A percentile compares a stretch with the other conserved stretches of the same genome.
These are phyloP conservation scores for Wallacemonas collosoma DNA, from an alignment of 208 protist genomes.

Conservation along the genomic window DNA sequence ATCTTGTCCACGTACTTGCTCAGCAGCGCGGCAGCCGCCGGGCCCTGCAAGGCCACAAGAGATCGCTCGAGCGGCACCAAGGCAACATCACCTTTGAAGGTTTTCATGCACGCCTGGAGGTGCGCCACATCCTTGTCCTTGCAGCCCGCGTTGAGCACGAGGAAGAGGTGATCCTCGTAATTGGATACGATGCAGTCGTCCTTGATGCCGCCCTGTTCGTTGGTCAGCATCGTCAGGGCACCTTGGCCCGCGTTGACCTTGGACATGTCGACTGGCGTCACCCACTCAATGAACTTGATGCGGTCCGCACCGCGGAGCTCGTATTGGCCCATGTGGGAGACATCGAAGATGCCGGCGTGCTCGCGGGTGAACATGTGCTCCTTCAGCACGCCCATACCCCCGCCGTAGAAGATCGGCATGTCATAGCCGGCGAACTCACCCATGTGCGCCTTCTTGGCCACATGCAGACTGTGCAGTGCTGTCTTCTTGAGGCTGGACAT, in stretches of 20 bases:
- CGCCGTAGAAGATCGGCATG: slow-evolving; percentile 96
- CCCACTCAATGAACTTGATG: slow-evolving; percentile 91
- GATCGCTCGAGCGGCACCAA: slow-evolving; percentile 78
- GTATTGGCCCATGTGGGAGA: slow-evolving; percentile 97
- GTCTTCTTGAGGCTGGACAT: slow-evolving; percentile 72
- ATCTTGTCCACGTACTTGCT: slow-evolving; percentile 42
- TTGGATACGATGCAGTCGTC: slow-evolving; percentile 97
- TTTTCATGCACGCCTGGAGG: slow-evolving; percentile 31
- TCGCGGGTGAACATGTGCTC: slow-evolving; percentile 91
- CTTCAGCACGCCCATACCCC: slow-evolving; percentile 75
- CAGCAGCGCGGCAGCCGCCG: slow-evolving; percentile 69
- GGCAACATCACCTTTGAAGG: slow-evolving; percentile 80
- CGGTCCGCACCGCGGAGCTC: slow-evolving; percentile 90
- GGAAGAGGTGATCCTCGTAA: slow-evolving; percentile 85
- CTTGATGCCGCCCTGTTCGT: slow-evolving; percentile 91
- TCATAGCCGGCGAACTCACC: slow-evolving; percentile 94
- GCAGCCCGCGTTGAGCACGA: slow-evolving; percentile 97
- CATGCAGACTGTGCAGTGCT: slow-evolving; percentile 83
- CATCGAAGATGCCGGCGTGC: slow-evolving; percentile 94
- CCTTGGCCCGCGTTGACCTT: slow-evolving; percentile 37
- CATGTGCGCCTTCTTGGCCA: slow-evolving; percentile 92
- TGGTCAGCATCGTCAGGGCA: slow-evolving; percentile 93
- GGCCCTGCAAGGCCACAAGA: slow-evolving; percentile 95
- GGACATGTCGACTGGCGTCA: slow-evolving; percentile 87
- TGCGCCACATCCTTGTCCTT: slow-evolving; percentile 95